Base-by-base conservation (phyloP, 1,284 basidiomycete genomes). In the Xerocomus minutiporus region DNA sequence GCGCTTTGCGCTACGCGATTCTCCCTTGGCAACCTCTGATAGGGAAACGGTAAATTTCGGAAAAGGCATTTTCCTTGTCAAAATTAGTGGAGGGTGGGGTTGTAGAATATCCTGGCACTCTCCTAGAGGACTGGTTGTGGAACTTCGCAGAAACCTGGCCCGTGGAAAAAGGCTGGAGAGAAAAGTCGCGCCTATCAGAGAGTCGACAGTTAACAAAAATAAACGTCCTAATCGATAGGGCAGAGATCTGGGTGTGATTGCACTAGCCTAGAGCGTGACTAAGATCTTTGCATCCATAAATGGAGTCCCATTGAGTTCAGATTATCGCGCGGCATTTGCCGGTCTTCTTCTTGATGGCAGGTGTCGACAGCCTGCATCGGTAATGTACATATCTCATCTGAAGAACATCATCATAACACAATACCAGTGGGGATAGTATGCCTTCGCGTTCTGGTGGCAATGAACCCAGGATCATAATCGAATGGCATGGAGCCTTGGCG, bases 1-100 rank as follows among this genome's bases (percentile, higher is more conserved):
- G 57, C 88, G 85, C 62, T 81, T 77, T 32, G 75, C 74, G 49
- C 79, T 75, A 60, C 83, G 83, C 59, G 73, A 73, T 52, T 69
- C 66, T 28, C 69, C 62, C 46, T 78, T 78, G 51, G 64, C 60
- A 34, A 60, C 55, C 43, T 74, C 72, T 40, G 71, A 61, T 35
- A 74, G 46, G 48, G 70, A 67, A 43, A 79, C 72, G 23, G 63
- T 71, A 64, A 85, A 84, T 52, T 60, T 72, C 61, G 68, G 74
- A 13, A 71, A 63, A 23, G 74, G 61, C 54, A 80, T 70, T n/a
- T 45, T 35, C 31, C 38, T 39, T 26, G 52, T 41, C 36, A 34
- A 39, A 15, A 12, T 32, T 46, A 31, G 54, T 34, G 31, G 32
- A 48, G 13, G 9, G 9, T 35, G 39, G n/a, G 31, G 38, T 6